Percentiles rank a stretch among this genome's conserved stretches.
Conservation (phyloP, 192 early-diverging fungal genomes). For the Coemansia sp. region DNA sequence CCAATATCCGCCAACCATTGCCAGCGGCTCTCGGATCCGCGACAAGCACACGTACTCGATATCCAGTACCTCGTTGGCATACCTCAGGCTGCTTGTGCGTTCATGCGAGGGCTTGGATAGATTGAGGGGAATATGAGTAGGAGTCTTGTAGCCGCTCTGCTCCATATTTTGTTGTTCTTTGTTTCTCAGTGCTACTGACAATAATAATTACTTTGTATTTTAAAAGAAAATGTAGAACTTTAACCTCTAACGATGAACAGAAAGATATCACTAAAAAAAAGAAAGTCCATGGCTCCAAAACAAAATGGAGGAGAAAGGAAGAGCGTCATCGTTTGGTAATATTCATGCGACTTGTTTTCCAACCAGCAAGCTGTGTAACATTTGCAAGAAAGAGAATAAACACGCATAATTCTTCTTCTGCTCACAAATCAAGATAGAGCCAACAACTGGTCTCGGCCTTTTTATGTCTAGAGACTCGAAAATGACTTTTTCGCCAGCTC, state of each 20-base stretch:
- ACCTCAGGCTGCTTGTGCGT: conserved; percentile 18
- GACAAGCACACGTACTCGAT: conserved; percentile 30
- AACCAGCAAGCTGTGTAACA: background rate
- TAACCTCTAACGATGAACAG: too few species aligned
- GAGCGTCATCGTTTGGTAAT: background rate
- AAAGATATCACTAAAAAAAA: too few species aligned
- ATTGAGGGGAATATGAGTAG: background rate
- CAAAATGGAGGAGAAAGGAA: too few species aligned
- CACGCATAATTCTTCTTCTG: background rate
- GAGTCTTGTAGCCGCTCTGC: background rate
- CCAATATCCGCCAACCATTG: conserved; percentile 47
- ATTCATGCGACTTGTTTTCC: background rate
- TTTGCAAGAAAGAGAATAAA: background rate
- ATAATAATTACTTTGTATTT: too few species aligned
- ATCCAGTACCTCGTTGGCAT: conserved; percentile 8
- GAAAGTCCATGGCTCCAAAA: too few species aligned
- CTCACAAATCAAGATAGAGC: too few species aligned
- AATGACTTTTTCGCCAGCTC: conserved; percentile 48
- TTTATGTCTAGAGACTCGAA: background rate
- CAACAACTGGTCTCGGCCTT: too few species aligned
- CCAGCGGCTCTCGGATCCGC: conserved; percentile 39
- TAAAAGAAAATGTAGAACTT: too few species aligned
- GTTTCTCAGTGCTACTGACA: too few species aligned
- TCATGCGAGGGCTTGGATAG: background rate
- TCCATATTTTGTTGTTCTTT: background rate